phyloP scores from a whole-genome alignment of 305 asterid species.

The Plantago coronopus region DNA sequence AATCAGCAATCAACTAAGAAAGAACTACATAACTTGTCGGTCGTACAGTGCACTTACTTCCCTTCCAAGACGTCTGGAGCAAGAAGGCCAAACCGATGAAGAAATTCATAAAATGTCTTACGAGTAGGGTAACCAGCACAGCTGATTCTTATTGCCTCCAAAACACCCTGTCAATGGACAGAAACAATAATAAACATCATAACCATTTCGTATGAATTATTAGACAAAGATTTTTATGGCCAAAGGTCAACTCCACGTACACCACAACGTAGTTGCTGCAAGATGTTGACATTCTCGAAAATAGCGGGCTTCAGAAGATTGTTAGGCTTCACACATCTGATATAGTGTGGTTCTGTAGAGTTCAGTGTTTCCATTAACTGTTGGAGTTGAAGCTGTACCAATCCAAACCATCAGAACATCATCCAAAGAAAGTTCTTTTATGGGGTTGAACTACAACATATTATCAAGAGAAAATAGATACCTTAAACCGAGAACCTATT shows the following conservation, averaged over 20 bases:
- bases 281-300: constrained; percentile 73
- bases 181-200: constrained; percentile 21
- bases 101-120: constrained; percentile 80
- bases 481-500: constrained; percentile 95
- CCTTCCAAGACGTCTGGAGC: constrained; percentile 88
- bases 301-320: constrained; percentile 81
- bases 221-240: constrained; percentile 18
- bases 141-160: constrained; percentile 92
- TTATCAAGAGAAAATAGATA: constrained; percentile 24
- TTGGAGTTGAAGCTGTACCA: constrained; percentile 82
- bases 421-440: constrained; percentile 12
- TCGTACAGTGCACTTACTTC: constrained; percentile 50
- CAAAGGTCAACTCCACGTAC: constrained; percentile 49
- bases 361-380: constrained; percentile 85
- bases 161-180: constrained; percentile 64
- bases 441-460: constrained; percentile 9
- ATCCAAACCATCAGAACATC: constrained; percentile 29
- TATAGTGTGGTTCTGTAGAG: constrained; percentile 92
- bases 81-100: constrained; percentile 81
- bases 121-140: constrained; percentile 99
- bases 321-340: constrained; percentile 95
- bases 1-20: constrained; percentile 25
- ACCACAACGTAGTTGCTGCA: constrained; percentile 97
- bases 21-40: constrained; percentile 13
- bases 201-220: constrained; percentile 15